Evolutionary conservation across 2,329 filamentous ascomycete genomes (phyloP), one percentile per base, ranked within the genome.

Genomic region (Pseudonectria foliicola): DNA sequence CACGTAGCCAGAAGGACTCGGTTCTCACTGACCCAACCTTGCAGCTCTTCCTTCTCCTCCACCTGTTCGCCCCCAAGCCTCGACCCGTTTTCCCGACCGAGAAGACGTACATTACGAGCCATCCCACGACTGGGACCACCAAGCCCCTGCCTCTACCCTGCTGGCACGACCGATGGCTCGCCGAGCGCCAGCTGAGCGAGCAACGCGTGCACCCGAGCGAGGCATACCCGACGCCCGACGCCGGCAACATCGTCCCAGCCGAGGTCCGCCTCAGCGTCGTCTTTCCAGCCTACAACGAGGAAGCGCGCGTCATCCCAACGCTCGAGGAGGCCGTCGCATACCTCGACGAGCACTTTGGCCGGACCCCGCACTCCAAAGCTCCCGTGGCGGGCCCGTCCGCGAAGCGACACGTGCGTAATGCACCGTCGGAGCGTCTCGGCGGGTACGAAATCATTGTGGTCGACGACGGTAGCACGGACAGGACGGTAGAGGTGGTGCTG

Each of bases 401-500:
- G 28, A 48, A 55, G 48, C 49, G 57, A 46, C 63, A 64, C 42
- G 51, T 54, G 37, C 57, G 44, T 28, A 52, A 46, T 34, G 45
- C 44, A 29, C 44, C 48, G 14, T 48, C 46, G 31, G 38, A 48
- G 25, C 39, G 48, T 10, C 40, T 56, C 33, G 58, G 60, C 25
- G 88, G 89, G 10, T 98, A 94, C 76, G 92, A 98, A 64, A 94
- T 98, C 44, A 59, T 98, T 27, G 68, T 98, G 32, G 79, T 98
- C 37, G 85, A 92, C 52, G 92, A 98, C 58, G 92, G 90, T 10
- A 93, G 85, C 47, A 80, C 68, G 15, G 92, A 98, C 63, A 69
- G 66, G 52, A 98, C 92, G 0, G 80, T 86, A 8, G 73, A 85
- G 6, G 82, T 85, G 3, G 88, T 84, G 4, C 73, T 96, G 29